Conservation (phyloP, 2,329 filamentous ascomycete genomes). For the Fusarium humuli region DNA sequence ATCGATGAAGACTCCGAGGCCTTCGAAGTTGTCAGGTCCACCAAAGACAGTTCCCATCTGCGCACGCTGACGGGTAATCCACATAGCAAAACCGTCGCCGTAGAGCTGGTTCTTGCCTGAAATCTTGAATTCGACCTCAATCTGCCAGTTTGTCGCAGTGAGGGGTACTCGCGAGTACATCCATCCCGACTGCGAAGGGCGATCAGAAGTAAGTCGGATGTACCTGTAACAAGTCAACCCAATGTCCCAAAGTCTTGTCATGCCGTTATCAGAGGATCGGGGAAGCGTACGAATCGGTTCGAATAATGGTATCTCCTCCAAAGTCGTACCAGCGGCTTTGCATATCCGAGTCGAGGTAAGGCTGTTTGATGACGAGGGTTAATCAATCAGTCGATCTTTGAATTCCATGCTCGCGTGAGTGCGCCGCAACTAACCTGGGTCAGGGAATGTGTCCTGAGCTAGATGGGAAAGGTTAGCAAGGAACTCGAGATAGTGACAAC, state of each 20-base stretch:
- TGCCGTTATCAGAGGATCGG: conserved; percentile 17
- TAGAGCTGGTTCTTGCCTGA: conserved; percentile 89
- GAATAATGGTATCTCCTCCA: conserved; percentile 91
- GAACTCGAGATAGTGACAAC: neutral
- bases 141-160: conserved; percentile 98
- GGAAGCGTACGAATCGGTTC: conserved; percentile 71
- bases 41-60: conserved; percentile 88
- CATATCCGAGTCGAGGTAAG: conserved; percentile 98
- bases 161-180: conserved; percentile 93
- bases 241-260: conserved; percentile 22
- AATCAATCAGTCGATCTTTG: conserved; percentile 28
- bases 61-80: conserved; percentile 94
- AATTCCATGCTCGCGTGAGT: conserved; percentile 36
- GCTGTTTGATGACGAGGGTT: conserved; percentile 63
- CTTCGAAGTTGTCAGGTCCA: conserved; percentile 88
- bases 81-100: conserved; percentile 97
- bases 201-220: conserved; percentile 90
- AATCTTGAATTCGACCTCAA: conserved; percentile 96
- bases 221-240: conserved; percentile 68
- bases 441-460: conserved; percentile 90
- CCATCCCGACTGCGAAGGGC: conserved; percentile 91
- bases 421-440: conserved; percentile 71
- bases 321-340: conserved; percentile 99
- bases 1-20: conserved; percentile 94
- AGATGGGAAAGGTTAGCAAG: conserved; percentile 45